phyloP scores from a whole-genome alignment of 1,284 basidiomycete species.

The Tylopilus microsporus region DNA sequence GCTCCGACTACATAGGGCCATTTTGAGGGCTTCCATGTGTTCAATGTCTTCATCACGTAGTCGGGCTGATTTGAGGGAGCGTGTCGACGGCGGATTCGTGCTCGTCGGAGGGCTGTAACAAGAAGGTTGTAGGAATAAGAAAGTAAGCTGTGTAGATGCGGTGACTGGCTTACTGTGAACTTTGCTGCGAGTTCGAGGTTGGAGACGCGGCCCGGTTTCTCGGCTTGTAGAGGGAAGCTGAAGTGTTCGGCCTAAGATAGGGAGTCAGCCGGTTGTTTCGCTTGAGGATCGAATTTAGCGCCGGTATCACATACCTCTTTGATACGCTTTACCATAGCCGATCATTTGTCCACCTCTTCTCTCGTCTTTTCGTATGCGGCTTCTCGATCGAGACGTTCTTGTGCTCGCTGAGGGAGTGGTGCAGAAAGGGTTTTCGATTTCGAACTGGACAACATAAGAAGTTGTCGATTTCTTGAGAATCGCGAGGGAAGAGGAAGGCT shows the following conservation, averaged over 20 bases:
- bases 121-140: not conserved
- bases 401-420: conserved; percentile 80
- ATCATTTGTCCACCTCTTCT: conserved; percentile 92
- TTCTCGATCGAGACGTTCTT: conserved; percentile 87
- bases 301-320: conserved; percentile 51
- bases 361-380: conserved; percentile 94
- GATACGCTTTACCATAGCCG: conserved; percentile 83
- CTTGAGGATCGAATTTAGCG: not conserved
- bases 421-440: conserved; percentile 66
- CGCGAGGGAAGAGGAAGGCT: conserved; percentile 52
- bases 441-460: conserved; percentile 38
- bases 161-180: conserved; percentile 57
- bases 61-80: conserved; percentile 70
- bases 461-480: conserved; percentile 67
- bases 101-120: conserved; percentile 46
- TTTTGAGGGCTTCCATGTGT: conserved; percentile 75
- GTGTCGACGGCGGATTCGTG: conserved; percentile 76
- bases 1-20: conserved; percentile 49
- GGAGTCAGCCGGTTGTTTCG: not conserved
- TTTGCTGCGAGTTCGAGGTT: conserved; percentile 75
- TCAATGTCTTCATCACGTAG: conserved; percentile 74
- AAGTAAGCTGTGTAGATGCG: not conserved
- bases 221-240: conserved; percentile 83
- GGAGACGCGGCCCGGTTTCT: conserved; percentile 55
- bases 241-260: conserved; percentile 75